phyloP scores from a whole-genome alignment of 805 yeast genomes.

The Schwanniomyces vanrijiae region DNA sequence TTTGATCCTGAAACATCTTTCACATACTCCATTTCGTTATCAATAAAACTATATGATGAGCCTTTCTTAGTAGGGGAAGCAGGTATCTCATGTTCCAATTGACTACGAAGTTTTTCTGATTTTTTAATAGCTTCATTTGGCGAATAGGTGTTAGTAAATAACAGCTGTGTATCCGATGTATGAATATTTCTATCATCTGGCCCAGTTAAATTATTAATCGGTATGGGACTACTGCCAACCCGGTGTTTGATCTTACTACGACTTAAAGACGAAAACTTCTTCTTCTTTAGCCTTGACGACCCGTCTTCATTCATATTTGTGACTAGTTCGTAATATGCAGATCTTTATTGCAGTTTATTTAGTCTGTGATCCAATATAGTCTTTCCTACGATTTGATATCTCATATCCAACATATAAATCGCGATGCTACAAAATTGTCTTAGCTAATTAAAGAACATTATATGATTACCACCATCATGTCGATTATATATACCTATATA shows the following conservation, averaged over 20 bases:
- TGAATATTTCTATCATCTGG: not conserved
- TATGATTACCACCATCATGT: no score
- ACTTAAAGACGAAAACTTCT: constrained; percentile 6
- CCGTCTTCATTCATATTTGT: constrained; percentile 5
- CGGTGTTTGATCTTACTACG: constrained; percentile 1
- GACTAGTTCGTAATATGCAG: not conserved
- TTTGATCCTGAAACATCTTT: not conserved
- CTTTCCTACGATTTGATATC: not conserved
- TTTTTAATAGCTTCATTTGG: constrained; percentile 1
- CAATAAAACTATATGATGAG: not conserved
- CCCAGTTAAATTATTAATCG: constrained; percentile 4
- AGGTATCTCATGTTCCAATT: constrained; percentile 3
- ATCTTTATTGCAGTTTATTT: no score
- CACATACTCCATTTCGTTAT: not conserved
- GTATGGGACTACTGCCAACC: constrained; percentile 6
- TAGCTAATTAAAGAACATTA: not conserved
- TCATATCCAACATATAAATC: not conserved
- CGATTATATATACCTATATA: no score
- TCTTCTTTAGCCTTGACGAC: constrained; percentile 5
- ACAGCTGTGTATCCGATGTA: not conserved
- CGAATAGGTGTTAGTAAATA: not conserved
- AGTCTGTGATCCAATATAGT: not conserved
- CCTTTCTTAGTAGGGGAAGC: constrained; percentile 2
- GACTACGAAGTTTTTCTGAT: constrained; percentile 3
- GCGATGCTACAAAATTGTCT: not conserved